Percentiles rank a stretch among this genome's conserved stretches.
Evolutionary conservation across 352 stramenopile genomes (phyloP).

Genomic region (Phytophthora pseudosyringae): DNA sequence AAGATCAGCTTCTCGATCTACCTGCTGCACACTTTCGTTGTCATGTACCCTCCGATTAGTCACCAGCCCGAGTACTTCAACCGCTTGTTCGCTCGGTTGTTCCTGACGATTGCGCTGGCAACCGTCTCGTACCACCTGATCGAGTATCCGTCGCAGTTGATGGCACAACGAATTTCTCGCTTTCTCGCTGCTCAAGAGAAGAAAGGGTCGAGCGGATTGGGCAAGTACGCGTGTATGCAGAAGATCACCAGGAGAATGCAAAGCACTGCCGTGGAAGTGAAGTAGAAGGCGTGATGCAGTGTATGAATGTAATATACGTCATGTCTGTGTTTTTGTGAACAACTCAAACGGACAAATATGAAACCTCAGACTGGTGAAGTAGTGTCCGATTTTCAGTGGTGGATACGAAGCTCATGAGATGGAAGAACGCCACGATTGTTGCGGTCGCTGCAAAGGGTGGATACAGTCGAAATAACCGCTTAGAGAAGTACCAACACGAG

Average conservation of each 20-base stretch:
- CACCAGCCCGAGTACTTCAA: constrained; percentile 42
- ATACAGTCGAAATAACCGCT: too few relatives aligned
- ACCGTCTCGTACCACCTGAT: constrained; percentile 42
- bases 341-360: too few relatives aligned
- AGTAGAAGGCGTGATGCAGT: constrained; percentile 8
- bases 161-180: constrained; percentile 38
- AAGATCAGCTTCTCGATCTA: constrained; percentile 62
- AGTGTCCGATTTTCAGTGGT: too few relatives aligned
- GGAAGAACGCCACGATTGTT: too few relatives aligned
- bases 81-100: constrained; percentile 41
- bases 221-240: constrained; percentile 22
- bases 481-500: too few relatives aligned
- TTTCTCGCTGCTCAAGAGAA: constrained; percentile 30
- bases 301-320: too few relatives aligned
- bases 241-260: constrained; percentile 20
- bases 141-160: constrained; percentile 52
- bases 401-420: too few relatives aligned
- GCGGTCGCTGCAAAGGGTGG: too few relatives aligned
- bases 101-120: constrained; percentile 33
- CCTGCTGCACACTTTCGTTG: constrained; percentile 48
- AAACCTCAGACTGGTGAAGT: too few relatives aligned
- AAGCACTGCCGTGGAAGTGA: neutral
- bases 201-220: constrained; percentile 7
- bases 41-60: constrained; percentile 25
- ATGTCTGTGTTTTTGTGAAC: too few relatives aligned